These are phyloP conservation scores for Boletus rubescentipes DNA, from an alignment of 768 basidiomycete species.

Conservation along the genomic window DNA sequence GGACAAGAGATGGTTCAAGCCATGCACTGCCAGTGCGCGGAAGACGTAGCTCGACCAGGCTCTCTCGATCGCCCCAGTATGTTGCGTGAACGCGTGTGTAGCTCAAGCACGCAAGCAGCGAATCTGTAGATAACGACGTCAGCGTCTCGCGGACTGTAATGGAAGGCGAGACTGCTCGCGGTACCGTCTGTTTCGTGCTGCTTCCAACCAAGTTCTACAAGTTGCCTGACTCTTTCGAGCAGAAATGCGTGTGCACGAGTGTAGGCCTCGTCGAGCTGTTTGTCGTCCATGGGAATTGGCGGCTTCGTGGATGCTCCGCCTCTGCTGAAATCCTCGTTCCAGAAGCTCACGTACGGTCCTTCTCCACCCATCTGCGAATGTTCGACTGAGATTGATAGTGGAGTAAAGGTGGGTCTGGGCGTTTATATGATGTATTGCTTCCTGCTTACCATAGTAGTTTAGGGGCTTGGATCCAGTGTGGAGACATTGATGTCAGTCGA, in stretches of 20 bases:
- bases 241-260: background rate
- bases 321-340: no score
- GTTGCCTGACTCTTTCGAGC: background rate
- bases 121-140: background rate
- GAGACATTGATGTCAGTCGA: no score
- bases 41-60: background rate
- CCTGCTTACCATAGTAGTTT: background rate
- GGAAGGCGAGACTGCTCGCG: background rate
- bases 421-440: background rate
- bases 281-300: background rate
- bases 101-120: background rate
- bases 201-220: background rate
- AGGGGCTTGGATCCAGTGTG: no score
- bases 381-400: background rate
- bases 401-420: background rate
- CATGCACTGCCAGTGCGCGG: conserved; percentile 1
- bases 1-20: background rate
- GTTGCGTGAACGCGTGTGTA: background rate
- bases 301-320: background rate
- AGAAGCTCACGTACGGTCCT: conserved; percentile 9
- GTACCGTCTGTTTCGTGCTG: background rate
- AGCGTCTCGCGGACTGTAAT: background rate
- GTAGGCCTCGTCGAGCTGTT: background rate
- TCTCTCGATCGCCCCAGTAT: background rate
- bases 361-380: conserved; percentile 5